Evolutionary conservation across 805 yeast species (phyloP).

Genomic region (Peterozyma toletana): DNA sequence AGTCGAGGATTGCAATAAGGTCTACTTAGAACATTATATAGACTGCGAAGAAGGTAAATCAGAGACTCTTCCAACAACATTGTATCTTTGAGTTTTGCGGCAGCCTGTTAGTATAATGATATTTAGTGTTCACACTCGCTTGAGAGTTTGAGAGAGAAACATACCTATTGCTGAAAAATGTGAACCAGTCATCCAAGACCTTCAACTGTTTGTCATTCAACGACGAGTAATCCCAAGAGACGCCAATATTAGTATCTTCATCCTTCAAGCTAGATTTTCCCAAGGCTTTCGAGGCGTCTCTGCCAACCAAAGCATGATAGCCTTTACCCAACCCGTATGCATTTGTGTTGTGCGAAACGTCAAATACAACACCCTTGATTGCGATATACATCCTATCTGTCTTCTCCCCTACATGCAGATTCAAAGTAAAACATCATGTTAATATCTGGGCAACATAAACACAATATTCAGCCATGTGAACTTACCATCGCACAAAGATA

Average conservation of each 20-base stretch:
- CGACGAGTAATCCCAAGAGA: slow-evolving; percentile 42
- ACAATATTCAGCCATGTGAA: background rate
- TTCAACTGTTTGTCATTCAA: slow-evolving; percentile 53
- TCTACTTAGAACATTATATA: no score
- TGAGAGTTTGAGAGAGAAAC: background rate
- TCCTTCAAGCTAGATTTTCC: slow-evolving; percentile 60
- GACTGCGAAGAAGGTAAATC: slow-evolving; percentile 15
- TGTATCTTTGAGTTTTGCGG: slow-evolving; percentile 22
- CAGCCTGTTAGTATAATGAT: background rate
- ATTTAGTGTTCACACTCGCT: slow-evolving; percentile 11
- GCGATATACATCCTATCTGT: slow-evolving; percentile 56
- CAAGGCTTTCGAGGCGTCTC: slow-evolving; percentile 70
- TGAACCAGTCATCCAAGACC: slow-evolving; percentile 69
- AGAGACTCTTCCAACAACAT: slow-evolving; percentile 31
- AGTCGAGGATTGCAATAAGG: no score
- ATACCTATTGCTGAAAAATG: slow-evolving; percentile 45
- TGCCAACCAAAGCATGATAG: slow-evolving; percentile 67
- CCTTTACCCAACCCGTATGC: slow-evolving; percentile 76
- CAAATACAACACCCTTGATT: slow-evolving; percentile 71
- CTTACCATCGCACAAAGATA: slow-evolving; percentile 39
- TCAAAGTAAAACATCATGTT: background rate
- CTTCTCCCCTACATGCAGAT: slow-evolving; percentile 24
- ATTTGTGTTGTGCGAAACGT: slow-evolving; percentile 57
- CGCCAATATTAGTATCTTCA: slow-evolving; percentile 35
- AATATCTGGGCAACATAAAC: no score